These are phyloP conservation scores for Pleurotus giganteus DNA, from an alignment of 768 basidiomycete species.

Conservation along the genomic window DNA sequence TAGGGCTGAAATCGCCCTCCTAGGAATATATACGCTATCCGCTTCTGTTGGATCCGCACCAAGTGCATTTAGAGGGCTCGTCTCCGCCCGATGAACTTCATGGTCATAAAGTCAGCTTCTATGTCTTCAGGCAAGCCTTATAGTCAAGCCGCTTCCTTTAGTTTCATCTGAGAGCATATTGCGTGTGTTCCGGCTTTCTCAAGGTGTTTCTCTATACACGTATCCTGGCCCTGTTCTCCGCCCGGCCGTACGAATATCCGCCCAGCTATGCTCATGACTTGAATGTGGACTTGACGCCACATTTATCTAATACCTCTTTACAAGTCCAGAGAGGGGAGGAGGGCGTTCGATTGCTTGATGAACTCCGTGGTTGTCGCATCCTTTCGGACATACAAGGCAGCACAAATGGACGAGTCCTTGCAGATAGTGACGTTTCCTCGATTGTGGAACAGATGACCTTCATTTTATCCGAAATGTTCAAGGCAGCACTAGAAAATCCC, in stretches of 20 bases:
- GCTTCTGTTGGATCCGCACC: constrained; percentile 70
- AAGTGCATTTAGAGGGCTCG: constrained; percentile 31
- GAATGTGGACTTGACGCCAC: constrained; percentile 57
- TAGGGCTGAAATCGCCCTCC: not conserved
- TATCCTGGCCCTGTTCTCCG: constrained; percentile 86
- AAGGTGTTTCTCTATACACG: constrained; percentile 79
- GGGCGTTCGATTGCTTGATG: constrained; percentile 75
- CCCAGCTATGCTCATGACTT: constrained; percentile 18
- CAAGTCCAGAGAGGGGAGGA: constrained; percentile 68
- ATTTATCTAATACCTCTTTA: constrained; percentile 91
- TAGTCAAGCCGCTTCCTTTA: constrained; percentile 29
- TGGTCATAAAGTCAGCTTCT: constrained; percentile 57
- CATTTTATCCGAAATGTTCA: constrained; percentile 78
- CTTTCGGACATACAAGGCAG: constrained; percentile 28
- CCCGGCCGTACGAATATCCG: constrained; percentile 62
- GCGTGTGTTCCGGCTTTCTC: constrained; percentile 72
- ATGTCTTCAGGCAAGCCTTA: not conserved
- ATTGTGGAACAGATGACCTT: constrained; percentile 63
- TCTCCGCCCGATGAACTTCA: constrained; percentile 22
- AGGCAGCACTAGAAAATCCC: constrained; percentile 78
- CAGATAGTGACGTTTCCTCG: constrained; percentile 31
- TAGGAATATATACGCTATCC: constrained; percentile 87
- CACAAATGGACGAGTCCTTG: constrained; percentile 18
- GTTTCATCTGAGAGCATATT: constrained; percentile 95
- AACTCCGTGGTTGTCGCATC: constrained; percentile 67